phyloP scores from a whole-genome alignment of 1,139 yeast genomes.

The Waltiozyma sp. region DNA sequence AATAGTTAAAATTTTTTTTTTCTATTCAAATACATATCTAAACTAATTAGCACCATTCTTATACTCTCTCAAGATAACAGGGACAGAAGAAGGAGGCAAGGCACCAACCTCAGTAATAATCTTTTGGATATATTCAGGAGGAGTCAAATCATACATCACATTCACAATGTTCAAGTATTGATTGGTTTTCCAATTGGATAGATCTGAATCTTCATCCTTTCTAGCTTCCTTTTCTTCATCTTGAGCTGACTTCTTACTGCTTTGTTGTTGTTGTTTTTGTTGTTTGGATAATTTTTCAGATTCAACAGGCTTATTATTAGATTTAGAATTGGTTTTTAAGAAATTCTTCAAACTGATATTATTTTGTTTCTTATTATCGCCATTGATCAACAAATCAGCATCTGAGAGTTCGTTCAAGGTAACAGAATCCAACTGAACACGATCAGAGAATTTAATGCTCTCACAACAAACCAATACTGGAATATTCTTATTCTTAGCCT shows the following conservation, averaged over 20 bases:
- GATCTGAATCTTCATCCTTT: slow-evolving; percentile 26
- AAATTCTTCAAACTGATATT: slow-evolving; percentile 62
- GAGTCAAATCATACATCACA: slow-evolving; percentile 88
- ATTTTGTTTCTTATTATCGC: slow-evolving; percentile 43
- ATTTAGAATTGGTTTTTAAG: slow-evolving; percentile 31
- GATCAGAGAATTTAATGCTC: slow-evolving; percentile 86
- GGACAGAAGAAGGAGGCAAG: slow-evolving; percentile 93
- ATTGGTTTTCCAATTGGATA: slow-evolving; percentile 54
- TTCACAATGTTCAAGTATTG: slow-evolving; percentile 65
- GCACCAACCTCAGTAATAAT: slow-evolving; percentile 95
- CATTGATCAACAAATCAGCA: slow-evolving; percentile 56
- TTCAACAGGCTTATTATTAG: slow-evolving; percentile 6
- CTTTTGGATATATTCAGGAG: slow-evolving; percentile 87
- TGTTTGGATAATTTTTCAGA: slow-evolving; percentile 15
- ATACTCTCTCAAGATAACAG: slow-evolving; percentile 90
- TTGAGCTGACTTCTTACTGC: slow-evolving; percentile 6
- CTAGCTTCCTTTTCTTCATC: slow-evolving; percentile 11
- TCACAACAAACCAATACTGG: slow-evolving; percentile 96
- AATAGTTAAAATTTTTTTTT: background rate
- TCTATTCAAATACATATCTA: background rate
- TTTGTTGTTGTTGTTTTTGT: slow-evolving; percentile 12
- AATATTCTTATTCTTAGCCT: slow-evolving; percentile 76
- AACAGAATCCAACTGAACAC: slow-evolving; percentile 91
- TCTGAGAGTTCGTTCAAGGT: slow-evolving; percentile 90
- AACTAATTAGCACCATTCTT: slow-evolving; percentile 23